Evolutionary conservation across 2,329 filamentous ascomycete genomes (phyloP), one percentile per base, ranked within the genome.

Genomic region (Teratosphaeria viscida): DNA sequence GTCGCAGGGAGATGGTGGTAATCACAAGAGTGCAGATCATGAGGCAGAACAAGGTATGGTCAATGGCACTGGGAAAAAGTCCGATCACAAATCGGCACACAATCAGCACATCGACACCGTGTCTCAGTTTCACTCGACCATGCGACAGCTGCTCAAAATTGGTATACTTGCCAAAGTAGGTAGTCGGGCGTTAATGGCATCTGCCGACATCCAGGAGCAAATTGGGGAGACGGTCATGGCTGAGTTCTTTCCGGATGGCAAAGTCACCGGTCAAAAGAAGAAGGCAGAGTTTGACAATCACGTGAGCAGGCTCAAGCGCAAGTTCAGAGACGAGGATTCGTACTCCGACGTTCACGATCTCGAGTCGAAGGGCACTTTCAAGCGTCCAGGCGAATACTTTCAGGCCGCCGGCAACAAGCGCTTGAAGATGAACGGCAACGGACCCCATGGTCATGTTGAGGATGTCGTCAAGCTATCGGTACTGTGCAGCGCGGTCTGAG

Each of bases 91-190:
- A n/a, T 12, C 52, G 52, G 19, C 53, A 52, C 56, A 54, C 55
- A 57, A 57, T 32, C 58, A 68, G 56, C 57, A 59, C n/a, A 72
- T 77, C 56, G 64, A 66, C 3, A 72, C 72, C 0, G 65, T 72
- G 14, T 71, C 71, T 19, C 72, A 79, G 57, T 72, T 79, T 3
- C 74, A 78, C 62, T 64, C 64, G 14, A 74, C 77, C 47, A 72
- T 84, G 47, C 71, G 75, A 37, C 69, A 72, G 14, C 71, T 85
- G 43, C 81, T 92, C 52, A 78, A 84, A 57, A 78, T 81, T 34
- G 88, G 89, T 56, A 82, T 90, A 62, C 72, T 94, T 55, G 83
- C 87, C 64, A 84, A 84, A 6, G 82, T 90, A 27, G 72, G 72
- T 65, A 68, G 71, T 32, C 69, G 70, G 19, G 73, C 78, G 19